These are phyloP conservation scores for Cercospora sp. DNA, from an alignment of 2,329 filamentous ascomycete genomes.

Conservation along the genomic window DNA sequence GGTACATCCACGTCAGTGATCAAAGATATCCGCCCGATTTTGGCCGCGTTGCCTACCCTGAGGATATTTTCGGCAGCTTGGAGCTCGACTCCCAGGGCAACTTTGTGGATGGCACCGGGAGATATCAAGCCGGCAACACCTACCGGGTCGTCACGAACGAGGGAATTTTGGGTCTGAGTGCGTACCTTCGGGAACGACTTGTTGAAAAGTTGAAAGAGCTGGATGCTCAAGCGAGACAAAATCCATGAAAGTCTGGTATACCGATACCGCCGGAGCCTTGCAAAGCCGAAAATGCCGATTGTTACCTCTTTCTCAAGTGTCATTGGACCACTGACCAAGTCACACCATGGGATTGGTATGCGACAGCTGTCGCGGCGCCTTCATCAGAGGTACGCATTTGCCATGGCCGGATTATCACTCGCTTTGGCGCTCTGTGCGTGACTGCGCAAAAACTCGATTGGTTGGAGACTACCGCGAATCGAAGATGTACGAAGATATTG, in stretches of 20 bases:
- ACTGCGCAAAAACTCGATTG: not conserved
- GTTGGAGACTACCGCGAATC: not conserved
- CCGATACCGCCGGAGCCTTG: not conserved
- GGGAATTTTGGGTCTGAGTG: slow-evolving; percentile 50
- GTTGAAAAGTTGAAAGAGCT: slow-evolving; percentile 38
- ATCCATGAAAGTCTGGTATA: slow-evolving; percentile 14
- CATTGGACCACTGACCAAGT: not conserved
- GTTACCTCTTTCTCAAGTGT: not conserved
- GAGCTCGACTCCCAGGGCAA: slow-evolving; percentile 60
- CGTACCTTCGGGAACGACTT: slow-evolving; percentile 38
- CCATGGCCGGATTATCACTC: not conserved
- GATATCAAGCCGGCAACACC: slow-evolving; percentile 63
- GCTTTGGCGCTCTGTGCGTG: not conserved
- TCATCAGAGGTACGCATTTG: not conserved
- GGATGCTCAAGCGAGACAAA: slow-evolving; percentile 33
- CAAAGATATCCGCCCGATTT: slow-evolving; percentile 61
- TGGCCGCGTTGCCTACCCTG: slow-evolving; percentile 64
- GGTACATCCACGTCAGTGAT: slow-evolving; percentile 65
- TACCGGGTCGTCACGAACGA: slow-evolving; percentile 62
- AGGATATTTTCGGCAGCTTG: slow-evolving; percentile 66
- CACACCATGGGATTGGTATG: not conserved
- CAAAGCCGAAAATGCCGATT: not conserved
- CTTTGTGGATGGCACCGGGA: slow-evolving; percentile 58
- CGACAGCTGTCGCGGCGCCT: not conserved
- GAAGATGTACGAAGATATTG: not conserved